Base-by-base conservation (phyloP, 2,329 filamentous ascomycete genomes). In the Ceratocystis cubensis region DNA sequence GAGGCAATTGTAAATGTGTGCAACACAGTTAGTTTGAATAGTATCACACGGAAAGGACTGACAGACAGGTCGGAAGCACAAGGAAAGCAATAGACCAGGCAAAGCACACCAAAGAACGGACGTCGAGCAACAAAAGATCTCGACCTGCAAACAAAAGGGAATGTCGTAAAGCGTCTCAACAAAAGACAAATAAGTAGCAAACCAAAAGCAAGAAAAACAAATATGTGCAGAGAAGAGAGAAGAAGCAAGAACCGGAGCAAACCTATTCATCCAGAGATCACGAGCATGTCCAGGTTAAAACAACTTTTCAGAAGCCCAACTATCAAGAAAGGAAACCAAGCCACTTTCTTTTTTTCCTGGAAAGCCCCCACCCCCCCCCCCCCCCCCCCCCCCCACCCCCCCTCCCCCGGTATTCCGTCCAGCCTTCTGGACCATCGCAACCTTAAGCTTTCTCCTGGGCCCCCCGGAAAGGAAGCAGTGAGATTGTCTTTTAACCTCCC, bases 91-190 rank as follows among this genome's bases (percentile, higher is more conserved):
- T 37, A 59, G 28, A 45, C 22, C 44, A 63, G 17, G 45, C 41
- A 65, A 56, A 20, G 25, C 33, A 56, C 28, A 53, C 63, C 44
- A 67, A 69, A 66, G 68, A 67, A 63, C 59, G 65, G 65, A 67
- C 66, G 66, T 63, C 59, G 69, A 50, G 25, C 44, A 57, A 63
- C 48, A 65, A 50, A 46, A 61, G 33, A 62, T 45, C 66, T 67
- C 66, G 45, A 67, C 62, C 65, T n/a, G 33, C 6, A 63, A 63
- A 45, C 15, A 6, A 33, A 53, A 62, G 22, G 30, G 22, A 20
- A 63, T 25, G 48, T 50, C 48, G 48, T 50, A 46, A 63, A 28
- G 61, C 61, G 61, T 62, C 33, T 44, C 15, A 46, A 15, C 37
- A 17, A n/a, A 17, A 50, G 45, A 30, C n/a, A 64, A 41, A 50